Evolutionary conservation across 2,329 filamentous ascomycete genomes (phyloP).

Genomic region (Aspergillus calidoustus): DNA sequence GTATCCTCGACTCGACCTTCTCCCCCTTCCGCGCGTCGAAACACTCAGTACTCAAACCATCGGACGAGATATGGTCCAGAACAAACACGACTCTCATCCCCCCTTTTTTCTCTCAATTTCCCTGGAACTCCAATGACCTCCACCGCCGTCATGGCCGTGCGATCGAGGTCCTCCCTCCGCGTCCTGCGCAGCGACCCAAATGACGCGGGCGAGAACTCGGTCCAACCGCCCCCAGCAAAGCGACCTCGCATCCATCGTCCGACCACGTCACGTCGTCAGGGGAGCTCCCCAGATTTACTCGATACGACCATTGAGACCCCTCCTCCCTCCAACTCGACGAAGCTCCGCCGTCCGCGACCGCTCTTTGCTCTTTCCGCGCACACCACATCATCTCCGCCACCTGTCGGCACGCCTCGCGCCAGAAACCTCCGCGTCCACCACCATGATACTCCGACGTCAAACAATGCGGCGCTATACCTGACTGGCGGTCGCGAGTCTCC

Average conservation of each 20-base stretch:
- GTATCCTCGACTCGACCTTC: neutral
- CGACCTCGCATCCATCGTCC: slow-evolving; percentile 30
- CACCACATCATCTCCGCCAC: slow-evolving; percentile 21
- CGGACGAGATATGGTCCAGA: neutral
- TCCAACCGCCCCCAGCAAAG: slow-evolving; percentile 31
- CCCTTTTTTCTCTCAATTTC: neutral
- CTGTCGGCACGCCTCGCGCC: slow-evolving; percentile 22
- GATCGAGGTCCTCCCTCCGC: slow-evolving; percentile 40
- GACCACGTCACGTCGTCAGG: slow-evolving; percentile 28
- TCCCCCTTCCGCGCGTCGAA: slow-evolving; percentile 7
- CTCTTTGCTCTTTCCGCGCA: slow-evolving; percentile 17
- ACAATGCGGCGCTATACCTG: slow-evolving; percentile 26
- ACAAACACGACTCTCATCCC: neutral
- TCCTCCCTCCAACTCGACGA: slow-evolving; percentile 19
- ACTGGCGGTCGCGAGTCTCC: slow-evolving; percentile 33
- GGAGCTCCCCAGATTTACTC: slow-evolving; percentile 40
- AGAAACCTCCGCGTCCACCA: slow-evolving; percentile 25
- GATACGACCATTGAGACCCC: slow-evolving; percentile 32
- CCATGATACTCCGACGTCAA: slow-evolving; percentile 22
- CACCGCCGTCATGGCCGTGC: slow-evolving; percentile 37
- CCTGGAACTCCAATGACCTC: slow-evolving; percentile 17
- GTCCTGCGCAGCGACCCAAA: slow-evolving; percentile 38
- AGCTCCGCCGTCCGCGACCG: slow-evolving; percentile 25
- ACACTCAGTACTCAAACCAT: neutral
- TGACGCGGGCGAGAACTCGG: slow-evolving; percentile 22